phyloP scores from a whole-genome alignment of 768 basidiomycete species.

The Pleurotus platypus region DNA sequence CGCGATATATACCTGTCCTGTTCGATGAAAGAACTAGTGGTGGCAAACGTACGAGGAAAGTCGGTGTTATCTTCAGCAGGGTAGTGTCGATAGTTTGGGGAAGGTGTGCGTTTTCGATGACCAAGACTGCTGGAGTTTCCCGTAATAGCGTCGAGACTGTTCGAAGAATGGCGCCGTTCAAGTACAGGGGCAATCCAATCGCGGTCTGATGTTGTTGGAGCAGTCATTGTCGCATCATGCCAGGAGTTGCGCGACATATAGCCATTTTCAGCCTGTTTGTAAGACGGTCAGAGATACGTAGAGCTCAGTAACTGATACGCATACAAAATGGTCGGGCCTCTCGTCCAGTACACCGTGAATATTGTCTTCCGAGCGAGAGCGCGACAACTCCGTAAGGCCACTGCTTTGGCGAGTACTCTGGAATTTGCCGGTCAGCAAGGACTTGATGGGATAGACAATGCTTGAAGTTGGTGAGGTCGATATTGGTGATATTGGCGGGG shows the following conservation, averaged over 20 bases:
- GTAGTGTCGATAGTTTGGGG: not conserved
- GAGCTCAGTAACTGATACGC: no score
- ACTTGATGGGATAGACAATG: conserved; percentile 4
- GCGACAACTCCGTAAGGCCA: not conserved
- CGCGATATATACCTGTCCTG: not conserved
- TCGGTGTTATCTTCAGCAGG: not conserved
- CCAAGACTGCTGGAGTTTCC: not conserved
- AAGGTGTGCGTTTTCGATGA: not conserved
- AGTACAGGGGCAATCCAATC: not conserved
- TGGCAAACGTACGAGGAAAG: not conserved
- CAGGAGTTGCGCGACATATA: no score
- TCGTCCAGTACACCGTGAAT: not conserved
- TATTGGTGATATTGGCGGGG: not conserved
- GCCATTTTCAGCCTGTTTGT: no score
- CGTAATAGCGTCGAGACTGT: not conserved
- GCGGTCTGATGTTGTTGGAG: not conserved
- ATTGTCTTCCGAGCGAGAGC: not conserved
- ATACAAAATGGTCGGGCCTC: no score
- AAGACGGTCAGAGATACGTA: no score
- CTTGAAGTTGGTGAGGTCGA: not conserved
- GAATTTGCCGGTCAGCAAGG: not conserved
- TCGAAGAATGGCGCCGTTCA: not conserved
- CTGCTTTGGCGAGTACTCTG: not conserved
- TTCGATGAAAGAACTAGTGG: not conserved
- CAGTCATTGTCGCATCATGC: no score